Base-by-base conservation (phyloP, 2,329 filamentous ascomycete genomes). In the Aspergillus pseudoterreus region DNA sequence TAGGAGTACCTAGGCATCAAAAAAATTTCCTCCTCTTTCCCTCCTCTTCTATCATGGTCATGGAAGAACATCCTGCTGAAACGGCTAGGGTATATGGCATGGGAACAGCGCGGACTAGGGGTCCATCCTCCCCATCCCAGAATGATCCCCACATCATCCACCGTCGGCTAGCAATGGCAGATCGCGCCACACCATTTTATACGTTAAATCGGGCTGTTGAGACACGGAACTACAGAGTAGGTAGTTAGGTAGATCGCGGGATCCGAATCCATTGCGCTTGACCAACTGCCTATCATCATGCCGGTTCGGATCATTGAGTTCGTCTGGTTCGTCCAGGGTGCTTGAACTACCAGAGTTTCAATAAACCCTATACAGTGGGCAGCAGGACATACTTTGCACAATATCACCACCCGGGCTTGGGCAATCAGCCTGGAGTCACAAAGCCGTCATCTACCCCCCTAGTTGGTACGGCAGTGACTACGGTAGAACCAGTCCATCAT, bases 171-270 rank as follows among this genome's bases (percentile, higher is more conserved):
- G 27, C n/a, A 2, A 10, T 17, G 11, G 39, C 19, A 12, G 19
- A 17, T 42, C 19, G 39, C 4, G 15, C 14, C 14, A 42, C 39
- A 22, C 19, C 5, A 42, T 24, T 5, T 42, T 17, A 42, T 42
- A 42, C 39, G 19, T 22, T 22, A 10, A 19, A 42, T 12, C 19
- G 39, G 12, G 4, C 17, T 17, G 22, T 42, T 42, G 39, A 14
- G 19, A n/a, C 39, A 12, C 17, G 6, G 24, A 12, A 49, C 48
- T 43, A 19, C 19, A 4, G 3, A 19, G 19, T 19, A 19, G 19
- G 3, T 19, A 46, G 43, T 2, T 19, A 19, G 19, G 3, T 19
- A 46, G 43, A 54, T 54, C 43, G 24, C 49, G 49, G 41, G 52
- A 44, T 33, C 19, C 15, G 41, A 8, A 33, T 30, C 10, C 6